Conservation (phyloP, 371 early-diverging fungal genomes). For the Syncephalastrum racemosum region DNA sequence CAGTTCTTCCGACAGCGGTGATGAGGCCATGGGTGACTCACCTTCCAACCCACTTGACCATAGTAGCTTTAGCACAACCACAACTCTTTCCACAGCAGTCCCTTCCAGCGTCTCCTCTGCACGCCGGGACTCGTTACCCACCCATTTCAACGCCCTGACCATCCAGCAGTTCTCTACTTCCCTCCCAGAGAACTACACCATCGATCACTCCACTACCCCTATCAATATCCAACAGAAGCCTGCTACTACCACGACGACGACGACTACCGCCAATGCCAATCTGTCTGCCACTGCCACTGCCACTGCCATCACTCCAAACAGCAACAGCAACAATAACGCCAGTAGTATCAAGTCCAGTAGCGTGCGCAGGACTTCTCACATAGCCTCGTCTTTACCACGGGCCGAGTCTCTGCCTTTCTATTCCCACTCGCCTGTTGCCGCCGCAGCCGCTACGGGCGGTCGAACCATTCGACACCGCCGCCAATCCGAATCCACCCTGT, state of each 20-base stretch:
- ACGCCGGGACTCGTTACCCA: constrained; percentile 18
- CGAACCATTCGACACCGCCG: constrained; percentile 16
- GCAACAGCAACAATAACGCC: constrained; percentile 12
- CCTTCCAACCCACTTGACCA: constrained; percentile 4
- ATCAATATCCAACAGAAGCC: too few species aligned
- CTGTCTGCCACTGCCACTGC: constrained; percentile 10
- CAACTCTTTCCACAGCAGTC: not conserved
- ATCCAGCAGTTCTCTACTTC: constrained; percentile 21
- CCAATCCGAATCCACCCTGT: constrained; percentile 4
- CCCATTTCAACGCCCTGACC: constrained; percentile 23
- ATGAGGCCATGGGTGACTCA: constrained; percentile 2
- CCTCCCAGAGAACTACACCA: constrained; percentile 30
- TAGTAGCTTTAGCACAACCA: not conserved
- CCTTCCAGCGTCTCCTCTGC: constrained; percentile 2
- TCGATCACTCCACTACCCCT: constrained; percentile 22
- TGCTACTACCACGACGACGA: too few species aligned
- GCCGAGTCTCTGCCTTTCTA: not conserved
- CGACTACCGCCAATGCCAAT: not conserved
- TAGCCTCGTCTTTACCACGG: not conserved
- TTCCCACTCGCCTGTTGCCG: not conserved
- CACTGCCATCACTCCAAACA: constrained; percentile 3
- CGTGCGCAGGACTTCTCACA: not conserved
- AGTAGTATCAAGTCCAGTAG: not conserved
- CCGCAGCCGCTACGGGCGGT: constrained; percentile 21
- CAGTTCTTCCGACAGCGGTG: constrained; percentile 19